Base-by-base conservation (phyloP, 345 rosid genomes). In the Linum tenue region DNA sequence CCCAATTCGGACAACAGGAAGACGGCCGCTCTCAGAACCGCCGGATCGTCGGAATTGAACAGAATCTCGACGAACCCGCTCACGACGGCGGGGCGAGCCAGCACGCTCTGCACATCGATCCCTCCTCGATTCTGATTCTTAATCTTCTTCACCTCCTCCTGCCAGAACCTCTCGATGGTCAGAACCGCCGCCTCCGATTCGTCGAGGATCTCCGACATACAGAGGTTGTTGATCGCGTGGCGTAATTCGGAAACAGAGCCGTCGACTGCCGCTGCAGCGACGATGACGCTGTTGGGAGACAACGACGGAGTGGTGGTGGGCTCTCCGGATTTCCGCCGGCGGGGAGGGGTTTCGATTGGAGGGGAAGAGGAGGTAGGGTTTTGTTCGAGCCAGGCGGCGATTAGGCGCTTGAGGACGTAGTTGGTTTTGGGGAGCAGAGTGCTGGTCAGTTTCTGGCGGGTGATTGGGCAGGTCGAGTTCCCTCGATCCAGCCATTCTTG, bases 21-120 rank as follows among this genome's bases (percentile, higher is more conserved):
- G 57, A 86, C 70, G 0, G 89, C 79, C 39, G 87, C 87, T 68
- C 73, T 73, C 51, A 83, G 67, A 35, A 84, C 87, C 58, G 64
- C 69, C 8, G 75, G 65, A 64, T 84, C 78, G 15, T 73, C 80
- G 41, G 92, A 86, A 78, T 84, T 86, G 82, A 81, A 78, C 37
- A 86, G 83, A 69, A 86, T 75, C 81, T 83, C 92, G 65, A 84
- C 84, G n/a, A 86, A 83, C 5, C 92, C 86, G 43, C 84, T 81
- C 12, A 86, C 62, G 37, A 80, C 89, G 0, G 87, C 74, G 17
- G 89, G 87, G 68, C 76, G 81, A 8, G 87, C 68, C 41, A 86
- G 84, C 85, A 81, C 75, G 51, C 59, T 68, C 66, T 71, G 82
- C 56, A 81, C 71, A 38, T 81, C 86, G 14, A 58, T 35, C 38